Percentiles rank a stretch among this genome's conserved stretches.
phyloP scores from a whole-genome alignment of 768 basidiomycete species.

The Ramaria rubella region DNA sequence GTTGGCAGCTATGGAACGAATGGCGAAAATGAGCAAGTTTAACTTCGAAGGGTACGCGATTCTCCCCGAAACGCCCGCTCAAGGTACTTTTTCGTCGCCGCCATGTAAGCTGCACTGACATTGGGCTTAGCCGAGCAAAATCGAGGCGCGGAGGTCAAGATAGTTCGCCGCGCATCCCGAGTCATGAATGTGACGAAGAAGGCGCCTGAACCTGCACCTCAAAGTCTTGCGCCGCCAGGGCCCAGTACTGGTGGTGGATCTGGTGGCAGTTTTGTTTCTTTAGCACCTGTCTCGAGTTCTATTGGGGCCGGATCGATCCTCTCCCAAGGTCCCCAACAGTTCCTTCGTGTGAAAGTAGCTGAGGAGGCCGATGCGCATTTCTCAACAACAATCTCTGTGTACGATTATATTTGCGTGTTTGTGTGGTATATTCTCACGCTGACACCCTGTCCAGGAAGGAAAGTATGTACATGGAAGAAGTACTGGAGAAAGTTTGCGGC shows the following conservation, averaged over 20 bases:
- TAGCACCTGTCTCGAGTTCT: conserved; percentile 15
- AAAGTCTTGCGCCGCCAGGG: conserved; percentile 29
- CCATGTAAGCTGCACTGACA: neutral
- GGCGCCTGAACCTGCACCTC: conserved; percentile 31
- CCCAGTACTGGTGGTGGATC: conserved; percentile 28
- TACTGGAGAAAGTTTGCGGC: conserved; percentile 76
- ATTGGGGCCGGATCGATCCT: conserved; percentile 48
- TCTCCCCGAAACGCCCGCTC: conserved; percentile 59
- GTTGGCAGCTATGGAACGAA: conserved; percentile 78
- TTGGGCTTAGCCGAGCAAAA: conserved; percentile 62
- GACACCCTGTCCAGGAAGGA: conserved; percentile 48
- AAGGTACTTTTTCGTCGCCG: conserved; percentile 41
- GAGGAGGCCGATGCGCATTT: conserved; percentile 81
- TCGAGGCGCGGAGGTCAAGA: conserved; percentile 66
- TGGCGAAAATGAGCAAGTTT: conserved; percentile 80
- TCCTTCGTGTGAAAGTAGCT: conserved; percentile 75
- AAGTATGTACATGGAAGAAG: conserved; percentile 97
- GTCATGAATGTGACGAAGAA: conserved; percentile 57
- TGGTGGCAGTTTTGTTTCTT: conserved; percentile 33
- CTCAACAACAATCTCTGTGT: conserved; percentile 89
- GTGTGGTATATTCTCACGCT: neutral
- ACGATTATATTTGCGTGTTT: conserved; percentile 24
- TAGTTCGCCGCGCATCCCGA: conserved; percentile 76
- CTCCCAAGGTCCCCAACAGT: conserved; percentile 72
- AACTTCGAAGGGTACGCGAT: conserved; percentile 87